A percentile compares a stretch with the other conserved stretches of the same genome.
Conservation (phyloP, 441 rosid species). For the Aleurites moluccanus region DNA sequence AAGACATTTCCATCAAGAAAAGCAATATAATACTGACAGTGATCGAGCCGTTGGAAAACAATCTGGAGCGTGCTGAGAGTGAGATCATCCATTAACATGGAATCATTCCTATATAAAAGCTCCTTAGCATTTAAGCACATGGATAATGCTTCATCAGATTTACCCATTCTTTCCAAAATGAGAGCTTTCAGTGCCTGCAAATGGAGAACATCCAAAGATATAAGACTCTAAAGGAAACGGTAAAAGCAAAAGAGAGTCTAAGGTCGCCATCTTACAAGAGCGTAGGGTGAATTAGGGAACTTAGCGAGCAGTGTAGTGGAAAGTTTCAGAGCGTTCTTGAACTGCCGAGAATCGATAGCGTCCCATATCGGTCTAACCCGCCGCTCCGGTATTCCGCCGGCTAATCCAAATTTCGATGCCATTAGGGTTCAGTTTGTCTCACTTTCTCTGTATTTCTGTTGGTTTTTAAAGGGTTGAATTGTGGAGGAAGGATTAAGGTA, state of each 20-base stretch:
- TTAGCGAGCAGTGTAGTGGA: slow-evolving; percentile 78
- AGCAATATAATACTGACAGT: slow-evolving; percentile 46
- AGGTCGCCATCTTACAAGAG: slow-evolving; percentile 46
- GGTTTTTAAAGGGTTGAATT: neutral
- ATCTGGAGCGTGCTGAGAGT: slow-evolving; percentile 95
- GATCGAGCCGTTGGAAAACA: slow-evolving; percentile 94
- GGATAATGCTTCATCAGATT: slow-evolving; percentile 70
- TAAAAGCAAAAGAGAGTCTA: neutral
- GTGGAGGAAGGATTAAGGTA: neutral
- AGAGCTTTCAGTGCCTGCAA: slow-evolving; percentile 83
- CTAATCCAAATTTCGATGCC: slow-evolving; percentile 92
- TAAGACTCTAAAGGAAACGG: neutral
- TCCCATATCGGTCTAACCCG: slow-evolving; percentile 98
- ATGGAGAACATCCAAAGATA: slow-evolving; percentile 9
- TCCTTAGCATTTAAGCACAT: slow-evolving; percentile 77
- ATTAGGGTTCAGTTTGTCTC: slow-evolving; percentile 23
- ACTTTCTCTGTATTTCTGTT: neutral
- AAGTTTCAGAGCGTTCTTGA: slow-evolving; percentile 89
- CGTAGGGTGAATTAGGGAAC: slow-evolving; percentile 88
- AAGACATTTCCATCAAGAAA: neutral
- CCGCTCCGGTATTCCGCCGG: slow-evolving; percentile 99
- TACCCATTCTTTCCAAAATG: slow-evolving; percentile 88
- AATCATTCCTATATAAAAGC: slow-evolving; percentile 65
- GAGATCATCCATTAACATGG: slow-evolving; percentile 88
- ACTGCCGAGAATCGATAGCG: slow-evolving; percentile 97